Base-by-base conservation (phyloP, 2,329 filamentous ascomycete genomes). In the Aureobasidium sp. region DNA sequence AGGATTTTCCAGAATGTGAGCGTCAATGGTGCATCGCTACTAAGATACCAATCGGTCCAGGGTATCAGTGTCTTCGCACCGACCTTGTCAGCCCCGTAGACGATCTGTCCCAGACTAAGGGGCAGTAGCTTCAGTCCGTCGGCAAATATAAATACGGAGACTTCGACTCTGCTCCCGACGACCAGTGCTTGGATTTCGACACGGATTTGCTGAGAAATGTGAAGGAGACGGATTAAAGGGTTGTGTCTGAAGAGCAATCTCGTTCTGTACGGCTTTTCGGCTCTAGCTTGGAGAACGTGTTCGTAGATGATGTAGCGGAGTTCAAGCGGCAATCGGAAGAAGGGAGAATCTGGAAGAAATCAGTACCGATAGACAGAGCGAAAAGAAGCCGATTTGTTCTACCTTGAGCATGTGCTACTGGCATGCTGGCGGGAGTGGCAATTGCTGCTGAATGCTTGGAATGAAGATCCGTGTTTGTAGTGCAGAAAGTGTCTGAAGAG, bases 211-310 rank as follows among this genome's bases (percentile, higher is more conserved):
- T 1, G 31, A 17, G 31, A 52, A 20, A n/a, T 17, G 5, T 29
- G 25, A 20, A 9, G 3, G 27, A 49, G 29, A n/a, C 17, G 17
- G 8, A 27, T 1, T 14, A 49, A 14, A 14, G 47, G 14, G 17
- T 49, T 9, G 9, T 31, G 4, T 3, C 4, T 22, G 5, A 2
- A 4, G 20, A 3, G 8, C 20, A n/a, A 9, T 31, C 3, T 22
- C 0, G 0, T 22, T 2, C 2, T 2, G 22, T 9, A 1, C 14
- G 1, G 1, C 11, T 1, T 15, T 5, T 9, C 5, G 5, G 8
- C 9, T 29, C 25, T 27, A 20, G 14, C 12, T 2, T 25, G 20
- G 8, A 53, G 5, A 1, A n/a, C 12, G 6, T 37, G 17, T 6
- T 37, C 9, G 12, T 53, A 53, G 17, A 53, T 29, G 34, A 37